Percentiles rank a stretch among this genome's conserved stretches.
Conservation (phyloP, 2,329 filamentous ascomycete species). For the Neopestalotiopsis clavispora region DNA sequence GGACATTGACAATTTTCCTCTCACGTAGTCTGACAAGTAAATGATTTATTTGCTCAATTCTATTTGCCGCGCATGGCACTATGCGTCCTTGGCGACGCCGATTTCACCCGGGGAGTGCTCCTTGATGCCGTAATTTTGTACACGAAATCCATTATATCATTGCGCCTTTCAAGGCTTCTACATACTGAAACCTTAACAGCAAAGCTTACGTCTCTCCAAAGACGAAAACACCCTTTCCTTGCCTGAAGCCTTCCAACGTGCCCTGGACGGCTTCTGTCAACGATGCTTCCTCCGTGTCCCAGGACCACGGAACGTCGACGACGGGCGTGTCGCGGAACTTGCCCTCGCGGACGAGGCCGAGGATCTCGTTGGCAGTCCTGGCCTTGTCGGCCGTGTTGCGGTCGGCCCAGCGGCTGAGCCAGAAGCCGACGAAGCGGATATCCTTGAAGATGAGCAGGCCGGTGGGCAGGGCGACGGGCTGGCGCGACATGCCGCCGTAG, state of each 20-base stretch:
- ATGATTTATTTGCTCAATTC: too few relatives aligned
- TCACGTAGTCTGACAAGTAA: too few relatives aligned
- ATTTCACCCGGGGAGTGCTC: too few relatives aligned
- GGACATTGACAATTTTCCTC: too few relatives aligned
- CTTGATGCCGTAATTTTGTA: too few relatives aligned
- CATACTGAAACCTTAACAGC: neutral
- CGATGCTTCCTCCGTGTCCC: slow-evolving; percentile 73
- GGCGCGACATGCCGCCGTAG: slow-evolving; percentile 93
- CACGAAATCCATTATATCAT: too few relatives aligned
- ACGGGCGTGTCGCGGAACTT: slow-evolving; percentile 84
- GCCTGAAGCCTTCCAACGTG: slow-evolving; percentile 81
- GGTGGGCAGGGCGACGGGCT: slow-evolving; percentile 81
- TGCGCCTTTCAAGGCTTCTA: neutral
- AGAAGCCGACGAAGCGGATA: slow-evolving; percentile 88
- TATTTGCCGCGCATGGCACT: neutral
- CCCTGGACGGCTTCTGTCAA: slow-evolving; percentile 79
- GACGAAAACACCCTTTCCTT: slow-evolving; percentile 88
- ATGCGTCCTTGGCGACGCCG: too few relatives aligned
- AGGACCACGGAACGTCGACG: slow-evolving; percentile 82
- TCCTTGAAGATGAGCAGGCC: slow-evolving; percentile 93
- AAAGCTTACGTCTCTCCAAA: slow-evolving; percentile 73
- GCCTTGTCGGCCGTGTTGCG: slow-evolving; percentile 74
- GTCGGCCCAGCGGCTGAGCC: slow-evolving; percentile 90
- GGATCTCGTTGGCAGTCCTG: slow-evolving; percentile 82
- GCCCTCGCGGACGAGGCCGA: slow-evolving; percentile 74